Percentiles rank a stretch among this genome's conserved stretches.
Conservation (phyloP, 163 green algal species). For the Trebouxia gelatinosa region DNA sequence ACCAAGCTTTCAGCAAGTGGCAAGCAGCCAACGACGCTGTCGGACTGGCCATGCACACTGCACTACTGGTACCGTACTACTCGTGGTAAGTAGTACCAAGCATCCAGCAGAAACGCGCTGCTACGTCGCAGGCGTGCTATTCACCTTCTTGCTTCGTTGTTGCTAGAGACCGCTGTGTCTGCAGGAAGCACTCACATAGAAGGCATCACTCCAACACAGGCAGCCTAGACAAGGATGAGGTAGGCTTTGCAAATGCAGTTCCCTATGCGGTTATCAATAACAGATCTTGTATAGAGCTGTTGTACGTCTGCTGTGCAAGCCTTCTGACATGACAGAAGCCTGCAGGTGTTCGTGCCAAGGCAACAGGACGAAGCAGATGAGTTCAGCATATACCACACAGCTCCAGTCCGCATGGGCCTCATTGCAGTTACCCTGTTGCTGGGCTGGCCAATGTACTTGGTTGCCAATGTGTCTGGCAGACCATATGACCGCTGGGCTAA, state of each 20-base stretch:
- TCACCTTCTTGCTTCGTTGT: slow-evolving; percentile 3
- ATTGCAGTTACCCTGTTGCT: slow-evolving; percentile 58
- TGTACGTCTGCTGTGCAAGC: too few species aligned
- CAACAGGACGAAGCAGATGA: slow-evolving; percentile 9
- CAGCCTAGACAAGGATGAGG: slow-evolving; percentile 76
- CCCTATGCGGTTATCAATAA: too few species aligned
- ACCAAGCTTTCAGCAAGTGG: slow-evolving; percentile 65
- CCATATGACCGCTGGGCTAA: slow-evolving; percentile 69
- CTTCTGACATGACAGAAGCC: too few species aligned
- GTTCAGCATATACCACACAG: slow-evolving; percentile 4
- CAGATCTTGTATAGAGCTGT: too few species aligned
- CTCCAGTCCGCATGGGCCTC: neutral
- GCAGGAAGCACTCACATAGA: slow-evolving; percentile 88
- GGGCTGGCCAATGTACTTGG: slow-evolving; percentile 82
- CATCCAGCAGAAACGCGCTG: neutral
- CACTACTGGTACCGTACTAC: slow-evolving; percentile 90
- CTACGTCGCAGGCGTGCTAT: neutral
- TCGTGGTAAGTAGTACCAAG: slow-evolving; percentile 57
- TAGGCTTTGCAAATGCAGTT: too few species aligned
- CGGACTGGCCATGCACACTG: slow-evolving; percentile 80
- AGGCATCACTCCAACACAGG: slow-evolving; percentile 88
- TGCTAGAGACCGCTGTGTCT: too few species aligned
- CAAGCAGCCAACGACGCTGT: slow-evolving; percentile 80
- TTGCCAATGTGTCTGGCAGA: slow-evolving; percentile 67
- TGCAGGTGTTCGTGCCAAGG: neutral